Evolutionary conservation across 192 early-diverging fungal genomes (phyloP), one percentile per base, ranked within the genome.

Genomic region (Coemansia biformis): DNA sequence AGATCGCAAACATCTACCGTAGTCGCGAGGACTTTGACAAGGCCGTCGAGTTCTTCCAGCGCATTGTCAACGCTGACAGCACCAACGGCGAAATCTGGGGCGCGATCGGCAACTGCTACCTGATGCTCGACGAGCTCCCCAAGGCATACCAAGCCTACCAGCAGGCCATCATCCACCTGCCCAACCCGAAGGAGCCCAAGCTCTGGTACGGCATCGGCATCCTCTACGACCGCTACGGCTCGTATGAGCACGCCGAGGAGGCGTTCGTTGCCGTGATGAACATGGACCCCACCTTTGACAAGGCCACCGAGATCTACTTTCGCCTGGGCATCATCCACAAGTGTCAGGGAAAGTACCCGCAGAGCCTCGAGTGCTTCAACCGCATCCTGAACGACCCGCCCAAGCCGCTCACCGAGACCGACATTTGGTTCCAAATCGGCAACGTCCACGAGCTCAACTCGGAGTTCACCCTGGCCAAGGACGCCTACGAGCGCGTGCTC

Each of bases 131-230:
- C 72, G 85, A 97, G 43, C 75, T 97, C 43, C 90, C 92, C 41
- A 82, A 90, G 63, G 96, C 96, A 9, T 97, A 96, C 58, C 78
- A 84, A 39, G 89, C 93, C 3, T 99, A 99, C 54, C 94, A 97
- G 76, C 86, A 95, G 63, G 96, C 96, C 13, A 77, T 99, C 21
- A 86, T 92, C 64, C 86, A 90, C 59, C 71, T 95, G 14, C 85
- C 87, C 0, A 89, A 96, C 61, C 85, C 90, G 35, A 92, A 90
- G 86, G 96, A 96, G 56, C 92, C 94, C 6, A 93, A 95, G 62
- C 82, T 99, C 22, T 99, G 96, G 96, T 99, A 96, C 54, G 94
- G 94, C 9, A 97, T 97, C 38, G 96, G 93, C 24, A 97, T 95
- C 48, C 74, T 97, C 7, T 97, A 99, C 55, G 94, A 97, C 59